These are phyloP conservation scores for Botrytis galanthina DNA, from an alignment of 2,329 filamentous ascomycete species.

Conservation along the genomic window DNA sequence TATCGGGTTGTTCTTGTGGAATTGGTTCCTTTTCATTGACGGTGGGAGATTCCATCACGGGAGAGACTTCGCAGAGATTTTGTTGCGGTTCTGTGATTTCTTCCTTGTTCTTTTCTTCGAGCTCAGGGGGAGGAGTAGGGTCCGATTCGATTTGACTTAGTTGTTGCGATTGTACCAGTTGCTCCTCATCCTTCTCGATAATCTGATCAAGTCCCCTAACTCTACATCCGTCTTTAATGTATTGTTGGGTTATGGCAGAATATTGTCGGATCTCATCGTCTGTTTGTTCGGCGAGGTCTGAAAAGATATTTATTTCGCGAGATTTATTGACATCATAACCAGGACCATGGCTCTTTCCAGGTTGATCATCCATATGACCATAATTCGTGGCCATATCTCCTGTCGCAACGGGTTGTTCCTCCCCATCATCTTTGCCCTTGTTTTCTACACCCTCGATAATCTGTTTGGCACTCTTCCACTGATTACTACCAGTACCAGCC, in stretches of 20 bases:
- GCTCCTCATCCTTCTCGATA: neutral
- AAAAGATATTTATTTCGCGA: neutral
- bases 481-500: no score
- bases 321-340: neutral
- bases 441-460: neutral
- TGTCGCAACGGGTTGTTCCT: neutral
- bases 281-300: neutral
- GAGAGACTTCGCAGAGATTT: no score
- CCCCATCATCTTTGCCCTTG: neutral
- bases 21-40: neutral
- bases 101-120: neutral
- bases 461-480: neutral
- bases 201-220: neutral
- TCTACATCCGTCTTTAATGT: neutral
- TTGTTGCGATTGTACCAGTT: neutral
- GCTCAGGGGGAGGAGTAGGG: accelerated
- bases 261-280: neutral
- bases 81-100: neutral
- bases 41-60: neutral
- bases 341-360: no score
- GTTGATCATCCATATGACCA: neutral
- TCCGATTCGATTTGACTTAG: accelerated
- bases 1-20: neutral
- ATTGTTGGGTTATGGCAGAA: neutral
- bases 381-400: neutral